Conservation (phyloP, 2,329 filamentous ascomycete species). For the Calcarisporium arbuscula region DNA sequence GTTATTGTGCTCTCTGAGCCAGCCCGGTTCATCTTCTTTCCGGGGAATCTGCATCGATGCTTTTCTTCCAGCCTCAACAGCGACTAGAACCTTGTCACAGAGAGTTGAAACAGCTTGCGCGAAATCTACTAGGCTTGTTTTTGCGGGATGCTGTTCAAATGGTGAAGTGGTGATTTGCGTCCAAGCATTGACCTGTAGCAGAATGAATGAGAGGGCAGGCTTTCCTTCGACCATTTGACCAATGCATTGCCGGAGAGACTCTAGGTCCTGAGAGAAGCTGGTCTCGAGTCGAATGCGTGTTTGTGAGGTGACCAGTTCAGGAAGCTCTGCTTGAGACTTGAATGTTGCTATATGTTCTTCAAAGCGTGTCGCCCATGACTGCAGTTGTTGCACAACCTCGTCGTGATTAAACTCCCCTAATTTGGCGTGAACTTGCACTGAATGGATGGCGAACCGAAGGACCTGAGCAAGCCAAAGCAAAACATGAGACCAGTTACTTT, state of each 20-base stretch:
- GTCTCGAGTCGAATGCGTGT: constrained; percentile 25
- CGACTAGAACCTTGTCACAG: constrained; percentile 72
- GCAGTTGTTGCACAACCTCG: constrained; percentile 36
- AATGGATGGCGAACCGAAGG: constrained; percentile 53
- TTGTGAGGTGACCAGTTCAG: constrained; percentile 41
- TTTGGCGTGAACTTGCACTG: constrained; percentile 61
- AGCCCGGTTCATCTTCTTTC: constrained; percentile 29
- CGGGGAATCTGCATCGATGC: constrained; percentile 35
- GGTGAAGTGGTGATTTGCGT: constrained; percentile 28
- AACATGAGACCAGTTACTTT: constrained; percentile 19
- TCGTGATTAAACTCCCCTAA: constrained; percentile 50
- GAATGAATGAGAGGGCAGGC: constrained; percentile 56
- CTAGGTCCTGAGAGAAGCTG: constrained; percentile 30
- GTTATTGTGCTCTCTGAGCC: constrained; percentile 38
- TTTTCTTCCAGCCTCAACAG: constrained; percentile 66
- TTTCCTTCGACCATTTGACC: constrained; percentile 29
- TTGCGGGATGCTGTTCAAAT: constrained; percentile 6
- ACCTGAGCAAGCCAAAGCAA: constrained; percentile 62
- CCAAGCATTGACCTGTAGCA: constrained; percentile 64
- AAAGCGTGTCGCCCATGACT: constrained; percentile 44
- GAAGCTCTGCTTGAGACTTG: constrained; percentile 40
- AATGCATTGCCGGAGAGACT: constrained; percentile 34
- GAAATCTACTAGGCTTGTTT: constrained; percentile 35
- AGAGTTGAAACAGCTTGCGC: constrained; percentile 54
- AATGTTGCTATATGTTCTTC: constrained; percentile 35